phyloP scores from a whole-genome alignment of 768 basidiomycete genomes.

The Pholiota molesta region DNA sequence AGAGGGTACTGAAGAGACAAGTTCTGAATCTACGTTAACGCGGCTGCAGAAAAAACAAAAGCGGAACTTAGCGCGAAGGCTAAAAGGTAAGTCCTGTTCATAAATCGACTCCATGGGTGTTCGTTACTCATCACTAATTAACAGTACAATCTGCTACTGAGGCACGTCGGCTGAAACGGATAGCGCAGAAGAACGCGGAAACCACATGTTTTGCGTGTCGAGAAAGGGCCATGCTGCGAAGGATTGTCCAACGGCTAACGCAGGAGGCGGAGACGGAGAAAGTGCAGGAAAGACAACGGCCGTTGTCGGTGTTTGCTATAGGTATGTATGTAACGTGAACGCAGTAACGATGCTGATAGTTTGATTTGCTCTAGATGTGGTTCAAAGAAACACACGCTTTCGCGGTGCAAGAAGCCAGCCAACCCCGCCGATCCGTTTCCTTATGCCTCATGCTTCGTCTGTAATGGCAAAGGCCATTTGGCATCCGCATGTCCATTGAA shows the following conservation, averaged over 20 bases:
- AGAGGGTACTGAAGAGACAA: slow-evolving; percentile 21
- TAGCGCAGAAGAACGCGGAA: slow-evolving; percentile 51
- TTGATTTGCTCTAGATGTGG: slow-evolving; percentile 62
- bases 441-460: slow-evolving; percentile 92
- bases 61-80: slow-evolving; percentile 30
- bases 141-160: slow-evolving; percentile 43
- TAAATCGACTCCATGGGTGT: neutral
- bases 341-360: neutral
- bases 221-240: slow-evolving; percentile 78
- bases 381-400: slow-evolving; percentile 74
- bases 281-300: slow-evolving; percentile 22
- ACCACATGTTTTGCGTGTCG: slow-evolving; percentile 90
- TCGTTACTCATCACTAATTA: slow-evolving; percentile 4
- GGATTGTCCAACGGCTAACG: slow-evolving; percentile 64
- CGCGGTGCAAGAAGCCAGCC: slow-evolving; percentile 70
- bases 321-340: slow-evolving; percentile 45
- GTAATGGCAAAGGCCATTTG: slow-evolving; percentile 81
- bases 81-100: slow-evolving; percentile 24
- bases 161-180: slow-evolving; percentile 64
- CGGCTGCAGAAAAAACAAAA: slow-evolving; percentile 31
- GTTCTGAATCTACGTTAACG: slow-evolving; percentile 17
- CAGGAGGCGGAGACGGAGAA: slow-evolving; percentile 17
- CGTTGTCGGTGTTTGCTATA: slow-evolving; percentile 66
- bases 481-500: slow-evolving; percentile 85
- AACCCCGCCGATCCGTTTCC: slow-evolving; percentile 74